A percentile compares a stretch with the other conserved stretches of the same genome.
phyloP scores from a whole-genome alignment of 305 asterid species.

The Ilex paraguariensis region DNA sequence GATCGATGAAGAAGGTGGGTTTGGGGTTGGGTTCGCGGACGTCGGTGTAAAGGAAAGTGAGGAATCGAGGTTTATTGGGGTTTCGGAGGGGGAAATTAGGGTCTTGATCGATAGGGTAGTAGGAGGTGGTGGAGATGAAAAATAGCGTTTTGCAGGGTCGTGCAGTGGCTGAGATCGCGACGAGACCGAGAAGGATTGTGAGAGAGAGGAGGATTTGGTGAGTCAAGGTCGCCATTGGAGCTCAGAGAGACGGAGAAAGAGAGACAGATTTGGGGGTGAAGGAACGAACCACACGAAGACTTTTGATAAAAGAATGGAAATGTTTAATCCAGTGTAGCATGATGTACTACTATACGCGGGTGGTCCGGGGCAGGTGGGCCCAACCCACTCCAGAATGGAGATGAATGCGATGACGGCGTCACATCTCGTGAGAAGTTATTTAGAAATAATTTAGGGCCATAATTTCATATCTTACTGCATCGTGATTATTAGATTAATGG shows the following conservation, averaged over 20 bases:
- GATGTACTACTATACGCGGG: no score
- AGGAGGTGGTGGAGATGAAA: constrained; percentile 37
- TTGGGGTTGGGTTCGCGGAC: constrained; percentile 12
- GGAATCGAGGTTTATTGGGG: constrained; percentile 23
- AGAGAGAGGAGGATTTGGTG: constrained; percentile 15
- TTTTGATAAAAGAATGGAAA: no score
- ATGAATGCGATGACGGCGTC: constrained; percentile 41
- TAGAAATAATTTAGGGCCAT: no score
- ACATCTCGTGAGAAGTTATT: no score
- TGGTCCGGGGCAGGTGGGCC: no score
- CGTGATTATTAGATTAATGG: no score
- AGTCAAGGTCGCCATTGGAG: constrained; percentile 29
- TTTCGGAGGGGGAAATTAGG: constrained; percentile 18
- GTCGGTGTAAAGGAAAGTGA: constrained; percentile 35
- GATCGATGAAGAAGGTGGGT: constrained; percentile 12
- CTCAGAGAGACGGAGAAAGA: background rate
- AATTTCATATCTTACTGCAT: no score
- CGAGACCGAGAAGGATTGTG: constrained; percentile 16
- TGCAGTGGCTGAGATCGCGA: constrained; percentile 29
- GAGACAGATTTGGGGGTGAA: background rate
- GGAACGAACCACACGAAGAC: background rate
- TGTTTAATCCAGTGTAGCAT: no score
- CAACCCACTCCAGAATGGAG: no score
- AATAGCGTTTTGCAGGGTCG: constrained; percentile 54
- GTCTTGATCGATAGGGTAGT: constrained; percentile 21